phyloP scores from a whole-genome alignment of 2,329 filamentous ascomycete genomes.

The Thermoascus crustaceus region DNA sequence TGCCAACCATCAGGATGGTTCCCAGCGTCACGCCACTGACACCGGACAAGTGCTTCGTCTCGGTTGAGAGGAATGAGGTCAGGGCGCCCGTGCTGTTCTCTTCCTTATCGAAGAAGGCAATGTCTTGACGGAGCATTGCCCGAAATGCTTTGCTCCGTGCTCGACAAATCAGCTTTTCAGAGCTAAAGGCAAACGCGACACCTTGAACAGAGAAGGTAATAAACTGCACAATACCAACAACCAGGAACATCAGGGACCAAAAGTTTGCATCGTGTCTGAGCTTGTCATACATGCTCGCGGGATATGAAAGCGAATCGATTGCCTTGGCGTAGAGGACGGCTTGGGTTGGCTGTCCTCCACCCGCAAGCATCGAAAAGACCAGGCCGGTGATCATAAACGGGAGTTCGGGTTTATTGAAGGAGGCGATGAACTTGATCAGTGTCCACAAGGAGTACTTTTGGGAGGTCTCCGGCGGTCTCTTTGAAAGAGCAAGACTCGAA shows the following conservation, averaged over 20 bases:
- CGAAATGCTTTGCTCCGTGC: slow-evolving; percentile 78
- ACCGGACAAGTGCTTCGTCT: slow-evolving; percentile 81
- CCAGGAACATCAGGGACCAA: slow-evolving; percentile 82
- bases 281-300: slow-evolving; percentile 42
- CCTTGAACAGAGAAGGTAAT: slow-evolving; percentile 62
- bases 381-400: slow-evolving; percentile 65
- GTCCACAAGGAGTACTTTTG: slow-evolving; percentile 63
- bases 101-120: slow-evolving; percentile 81
- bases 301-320: slow-evolving; percentile 62
- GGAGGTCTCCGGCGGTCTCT: slow-evolving; percentile 42
- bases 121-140: slow-evolving; percentile 83
- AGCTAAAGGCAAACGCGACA: slow-evolving; percentile 70
- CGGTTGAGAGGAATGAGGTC: slow-evolving; percentile 79
- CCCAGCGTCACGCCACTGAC: slow-evolving; percentile 82
- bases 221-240: slow-evolving; percentile 68
- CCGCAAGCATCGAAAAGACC: slow-evolving; percentile 65
- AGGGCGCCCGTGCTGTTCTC: slow-evolving; percentile 84
- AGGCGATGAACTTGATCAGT: slow-evolving; percentile 68
- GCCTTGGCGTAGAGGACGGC: slow-evolving; percentile 84
- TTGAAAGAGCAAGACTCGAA: slow-evolving; percentile 63
- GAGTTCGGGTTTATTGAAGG: slow-evolving; percentile 70
- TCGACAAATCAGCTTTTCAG: slow-evolving; percentile 75
- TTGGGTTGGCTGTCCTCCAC: slow-evolving; percentile 68
- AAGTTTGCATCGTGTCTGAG: slow-evolving; percentile 69
- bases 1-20: slow-evolving; percentile 70